phyloP scores from a whole-genome alignment of 495 filamentous ascomycete genomes.

The Tuber magnatum region DNA sequence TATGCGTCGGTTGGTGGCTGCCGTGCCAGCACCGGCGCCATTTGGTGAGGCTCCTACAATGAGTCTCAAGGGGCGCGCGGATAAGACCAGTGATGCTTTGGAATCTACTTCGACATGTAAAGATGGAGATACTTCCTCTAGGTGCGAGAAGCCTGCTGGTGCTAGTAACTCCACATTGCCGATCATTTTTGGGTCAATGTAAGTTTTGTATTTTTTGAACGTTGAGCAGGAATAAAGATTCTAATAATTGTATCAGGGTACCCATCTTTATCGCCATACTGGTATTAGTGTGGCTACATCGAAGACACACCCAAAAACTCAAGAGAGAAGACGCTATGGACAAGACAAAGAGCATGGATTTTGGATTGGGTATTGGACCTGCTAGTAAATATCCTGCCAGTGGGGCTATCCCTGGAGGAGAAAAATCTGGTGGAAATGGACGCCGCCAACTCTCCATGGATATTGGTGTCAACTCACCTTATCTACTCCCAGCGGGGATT shows the following conservation, averaged over 20 bases:
- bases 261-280: slow-evolving; percentile 62
- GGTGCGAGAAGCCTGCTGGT: slow-evolving; percentile 54
- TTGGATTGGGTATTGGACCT: slow-evolving; percentile 59
- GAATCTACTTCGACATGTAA: slow-evolving; percentile 17
- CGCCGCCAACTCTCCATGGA: slow-evolving; percentile 73
- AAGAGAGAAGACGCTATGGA: slow-evolving; percentile 74
- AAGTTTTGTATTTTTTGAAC: slow-evolving; percentile 45
- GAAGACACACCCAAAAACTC: slow-evolving; percentile 64
- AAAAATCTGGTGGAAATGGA: slow-evolving; percentile 49
- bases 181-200: slow-evolving; percentile 76
- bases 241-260: slow-evolving; percentile 47
- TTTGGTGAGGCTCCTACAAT: slow-evolving; percentile 5
- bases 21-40: slow-evolving; percentile 7
- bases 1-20: slow-evolving; percentile 15
- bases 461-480: slow-evolving; percentile 73
- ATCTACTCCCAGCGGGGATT: slow-evolving; percentile 75
- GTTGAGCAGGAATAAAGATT: background rate
- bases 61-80: slow-evolving; percentile 18
- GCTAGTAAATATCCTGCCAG: slow-evolving; percentile 26
- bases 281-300: slow-evolving; percentile 68
- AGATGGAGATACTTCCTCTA: slow-evolving; percentile 38
- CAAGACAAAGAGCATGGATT: slow-evolving; percentile 87
- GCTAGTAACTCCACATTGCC: slow-evolving; percentile 57
- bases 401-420: slow-evolving; percentile 39
- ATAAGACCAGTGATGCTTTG: background rate